Evolutionary conservation across 495 filamentous ascomycete species (phyloP).

Genomic region (Talaromyces stipitatus): DNA sequence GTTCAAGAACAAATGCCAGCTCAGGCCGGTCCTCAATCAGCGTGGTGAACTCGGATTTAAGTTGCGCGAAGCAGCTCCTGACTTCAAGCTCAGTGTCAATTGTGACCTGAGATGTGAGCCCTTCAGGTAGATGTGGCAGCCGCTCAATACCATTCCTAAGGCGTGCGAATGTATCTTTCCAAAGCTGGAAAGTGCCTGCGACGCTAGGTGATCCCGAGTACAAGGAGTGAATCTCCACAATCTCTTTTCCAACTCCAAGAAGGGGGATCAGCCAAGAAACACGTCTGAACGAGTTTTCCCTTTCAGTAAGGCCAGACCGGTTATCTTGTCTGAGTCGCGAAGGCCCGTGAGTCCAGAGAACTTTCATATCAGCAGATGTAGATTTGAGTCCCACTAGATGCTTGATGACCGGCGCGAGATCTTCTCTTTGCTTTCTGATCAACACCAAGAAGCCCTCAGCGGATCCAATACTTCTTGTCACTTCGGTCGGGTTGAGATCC

Average conservation of each 20-base stretch:
- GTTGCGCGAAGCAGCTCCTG: slow-evolving; percentile 24
- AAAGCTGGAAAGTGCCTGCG: slow-evolving; percentile 36
- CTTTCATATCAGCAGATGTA: slow-evolving; percentile 28
- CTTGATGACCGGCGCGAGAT: slow-evolving; percentile 37
- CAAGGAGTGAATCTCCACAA: slow-evolving; percentile 52
- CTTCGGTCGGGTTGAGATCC: slow-evolving; percentile 71
- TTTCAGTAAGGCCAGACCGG: slow-evolving; percentile 13
- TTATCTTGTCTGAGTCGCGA: slow-evolving; percentile 21
- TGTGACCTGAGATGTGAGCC: slow-evolving; percentile 42
- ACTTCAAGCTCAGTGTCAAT: slow-evolving; percentile 31
- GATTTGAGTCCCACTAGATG: slow-evolving; percentile 28
- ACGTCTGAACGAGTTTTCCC: slow-evolving; percentile 14
- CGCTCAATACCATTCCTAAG: slow-evolving; percentile 31
- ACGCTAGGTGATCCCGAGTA: slow-evolving; percentile 44
- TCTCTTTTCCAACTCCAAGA: slow-evolving; percentile 30
- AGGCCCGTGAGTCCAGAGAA: slow-evolving; percentile 33
- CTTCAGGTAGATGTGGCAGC: slow-evolving; percentile 46
- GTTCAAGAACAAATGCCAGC: slow-evolving; percentile 54
- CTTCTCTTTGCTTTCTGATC: slow-evolving; percentile 56
- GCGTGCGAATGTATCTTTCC: slow-evolving; percentile 37
- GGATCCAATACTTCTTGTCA: slow-evolving; percentile 68
- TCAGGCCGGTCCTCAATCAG: slow-evolving; percentile 43
- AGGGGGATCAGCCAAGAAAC: slow-evolving; percentile 46
- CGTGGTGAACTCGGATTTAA: slow-evolving; percentile 36
- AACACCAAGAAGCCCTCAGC: slow-evolving; percentile 73